A percentile compares a stretch with the other conserved stretches of the same genome.
phyloP scores from a whole-genome alignment of 495 filamentous ascomycete species.

The Lichina pygmaea region DNA sequence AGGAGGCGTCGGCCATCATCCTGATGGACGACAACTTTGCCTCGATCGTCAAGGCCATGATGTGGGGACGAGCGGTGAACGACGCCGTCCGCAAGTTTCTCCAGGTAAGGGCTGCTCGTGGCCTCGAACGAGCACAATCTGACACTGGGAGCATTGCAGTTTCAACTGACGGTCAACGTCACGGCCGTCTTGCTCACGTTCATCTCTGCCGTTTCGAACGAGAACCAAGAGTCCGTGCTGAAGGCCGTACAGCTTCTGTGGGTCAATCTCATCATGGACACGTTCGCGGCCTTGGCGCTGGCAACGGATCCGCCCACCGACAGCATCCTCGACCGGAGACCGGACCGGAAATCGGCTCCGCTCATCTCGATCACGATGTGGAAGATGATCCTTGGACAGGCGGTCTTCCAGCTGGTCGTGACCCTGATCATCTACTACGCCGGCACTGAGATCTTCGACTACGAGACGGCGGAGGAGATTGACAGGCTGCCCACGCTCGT shows the following conservation, averaged over 20 bases:
- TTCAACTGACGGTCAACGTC: constrained; percentile 81
- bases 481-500: constrained; percentile 38
- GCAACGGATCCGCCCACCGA: constrained; percentile 59
- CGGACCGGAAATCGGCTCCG: constrained; percentile 48
- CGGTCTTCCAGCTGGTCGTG: constrained; percentile 59
- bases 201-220: constrained; percentile 44
- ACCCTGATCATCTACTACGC: constrained; percentile 55
- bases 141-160: constrained; percentile 18
- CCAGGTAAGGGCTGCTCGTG: constrained; percentile 21
- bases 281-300: constrained; percentile 79
- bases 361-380: constrained; percentile 65
- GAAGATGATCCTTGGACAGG: constrained; percentile 83
- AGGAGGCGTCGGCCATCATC: constrained; percentile 83
- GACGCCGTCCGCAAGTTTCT: constrained; percentile 81
- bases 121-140: no score
- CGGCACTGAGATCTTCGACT: constrained; percentile 33
- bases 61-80: constrained; percentile 74
- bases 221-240: constrained; percentile 40
- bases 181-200: constrained; percentile 70
- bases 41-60: constrained; percentile 67
- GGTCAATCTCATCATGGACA: constrained; percentile 90
- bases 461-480: constrained; percentile 14
- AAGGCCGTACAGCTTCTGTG: constrained; percentile 71
- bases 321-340: constrained; percentile 42
- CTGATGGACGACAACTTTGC: constrained; percentile 86